Evolutionary conservation across 441 rosid genomes (phyloP).

Genomic region (Gossypium schwendimanii): DNA sequence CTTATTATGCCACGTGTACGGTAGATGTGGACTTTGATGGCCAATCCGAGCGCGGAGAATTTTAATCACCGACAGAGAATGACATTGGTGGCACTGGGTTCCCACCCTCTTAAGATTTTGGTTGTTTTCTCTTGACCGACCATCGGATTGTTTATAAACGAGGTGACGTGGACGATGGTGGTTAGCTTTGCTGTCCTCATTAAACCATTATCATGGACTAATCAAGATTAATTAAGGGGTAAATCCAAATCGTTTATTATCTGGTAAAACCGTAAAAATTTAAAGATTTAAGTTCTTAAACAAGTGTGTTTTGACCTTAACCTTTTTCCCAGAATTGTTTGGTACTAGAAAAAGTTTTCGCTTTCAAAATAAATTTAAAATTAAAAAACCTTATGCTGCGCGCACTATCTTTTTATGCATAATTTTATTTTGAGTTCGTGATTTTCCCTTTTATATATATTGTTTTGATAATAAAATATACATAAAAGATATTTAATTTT

Average conservation of each 20-base stretch:
- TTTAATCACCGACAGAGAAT: conserved; percentile 20
- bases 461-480: too few species aligned
- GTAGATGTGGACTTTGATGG: conserved; percentile 19
- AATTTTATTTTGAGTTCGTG: too few species aligned
- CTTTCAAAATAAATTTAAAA: background rate
- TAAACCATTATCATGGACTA: conserved; percentile 9
- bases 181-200: conserved; percentile 13
- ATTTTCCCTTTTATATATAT: too few species aligned
- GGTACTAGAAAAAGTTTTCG: too few species aligned
- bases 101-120: conserved; percentile 22
- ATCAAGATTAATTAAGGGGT: conserved; percentile 7
- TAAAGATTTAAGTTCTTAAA: too few species aligned
- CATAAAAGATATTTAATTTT: too few species aligned
- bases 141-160: conserved; percentile 27
- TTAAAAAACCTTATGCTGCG: too few species aligned
- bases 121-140: conserved; percentile 34
- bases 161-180: conserved; percentile 23
- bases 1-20: conserved; percentile 28
- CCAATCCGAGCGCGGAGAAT: conserved; percentile 17
- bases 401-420: too few species aligned
- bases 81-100: conserved; percentile 15
- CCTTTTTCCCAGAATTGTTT: too few species aligned
- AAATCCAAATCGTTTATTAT: background rate
- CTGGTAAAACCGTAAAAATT: background rate
- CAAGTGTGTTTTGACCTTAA: too few species aligned